Conservation (phyloP, 352 stramenopile genomes). For the Phytophthora litchii region DNA sequence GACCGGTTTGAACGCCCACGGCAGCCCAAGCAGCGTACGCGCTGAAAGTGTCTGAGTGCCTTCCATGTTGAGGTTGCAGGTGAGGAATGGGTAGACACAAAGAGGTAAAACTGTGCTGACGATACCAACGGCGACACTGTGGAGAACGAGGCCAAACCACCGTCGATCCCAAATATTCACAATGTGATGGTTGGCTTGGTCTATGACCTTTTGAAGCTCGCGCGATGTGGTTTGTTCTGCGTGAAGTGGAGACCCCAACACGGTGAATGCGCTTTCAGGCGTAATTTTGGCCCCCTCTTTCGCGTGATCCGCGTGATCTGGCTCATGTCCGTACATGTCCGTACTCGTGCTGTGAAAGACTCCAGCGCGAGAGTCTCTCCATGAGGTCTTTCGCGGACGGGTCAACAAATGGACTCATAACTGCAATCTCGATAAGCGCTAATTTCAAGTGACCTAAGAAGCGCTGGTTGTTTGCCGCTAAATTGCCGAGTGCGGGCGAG, state of each 20-base stretch:
- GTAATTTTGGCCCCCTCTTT: constrained; percentile 17
- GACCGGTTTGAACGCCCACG: constrained; percentile 59
- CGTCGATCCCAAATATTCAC: constrained; percentile 42
- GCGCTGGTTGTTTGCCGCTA: constrained; percentile 1
- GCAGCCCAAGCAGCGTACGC: constrained; percentile 50
- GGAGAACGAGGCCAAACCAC: constrained; percentile 55
- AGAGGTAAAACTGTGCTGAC: constrained; percentile 60
- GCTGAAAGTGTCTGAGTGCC: constrained; percentile 63
- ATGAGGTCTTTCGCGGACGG: constrained; percentile 26
- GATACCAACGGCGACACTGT: constrained; percentile 56
- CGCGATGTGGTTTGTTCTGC: background rate
- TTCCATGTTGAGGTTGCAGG: constrained; percentile 74
- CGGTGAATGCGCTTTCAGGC: constrained; percentile 23
- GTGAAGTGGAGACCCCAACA: constrained; percentile 18
- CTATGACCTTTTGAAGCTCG: constrained; percentile 1
- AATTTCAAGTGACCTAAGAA: background rate
- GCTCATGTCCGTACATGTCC: background rate
- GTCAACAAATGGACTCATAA: constrained; percentile 21
- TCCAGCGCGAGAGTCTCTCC: constrained; percentile 24
- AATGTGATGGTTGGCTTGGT: background rate
- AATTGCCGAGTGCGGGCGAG: constrained; percentile 9
- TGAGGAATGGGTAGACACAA: constrained; percentile 69
- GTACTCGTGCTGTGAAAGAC: constrained; percentile 19
- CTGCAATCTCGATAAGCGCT: background rate
- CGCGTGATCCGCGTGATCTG: constrained; percentile 2